These are phyloP conservation scores for Pythium phragmiticola DNA, from an alignment of 352 stramenopile species.

Conservation along the genomic window DNA sequence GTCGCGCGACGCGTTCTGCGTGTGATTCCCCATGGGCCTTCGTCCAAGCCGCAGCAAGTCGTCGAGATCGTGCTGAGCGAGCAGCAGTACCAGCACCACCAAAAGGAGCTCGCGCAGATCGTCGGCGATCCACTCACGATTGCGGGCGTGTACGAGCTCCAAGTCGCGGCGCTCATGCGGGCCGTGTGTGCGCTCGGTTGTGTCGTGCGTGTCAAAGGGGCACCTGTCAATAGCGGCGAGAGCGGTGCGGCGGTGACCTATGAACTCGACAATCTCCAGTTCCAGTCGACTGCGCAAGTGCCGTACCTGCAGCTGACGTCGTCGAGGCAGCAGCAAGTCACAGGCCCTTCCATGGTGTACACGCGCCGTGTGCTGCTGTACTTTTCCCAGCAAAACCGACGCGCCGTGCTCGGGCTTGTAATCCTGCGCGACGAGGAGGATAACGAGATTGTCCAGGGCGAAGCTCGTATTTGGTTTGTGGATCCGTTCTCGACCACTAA, in stretches of 20 bases:
- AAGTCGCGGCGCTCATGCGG: conserved; percentile 88
- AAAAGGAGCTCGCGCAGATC: conserved; percentile 79
- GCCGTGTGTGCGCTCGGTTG: conserved; percentile 92
- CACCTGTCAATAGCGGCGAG: conserved; percentile 2
- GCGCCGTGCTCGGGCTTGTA: conserved; percentile 53
- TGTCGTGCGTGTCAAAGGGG: conserved; percentile 54
- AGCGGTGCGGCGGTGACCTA: conserved; percentile 34
- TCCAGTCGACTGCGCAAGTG: conserved; percentile 64
- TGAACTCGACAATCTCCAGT: conserved; percentile 67
- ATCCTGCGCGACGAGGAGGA: conserved; percentile 43
- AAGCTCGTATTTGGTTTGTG: conserved; percentile 65
- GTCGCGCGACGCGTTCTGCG: conserved; percentile 53
- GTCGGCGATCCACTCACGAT: conserved; percentile 73
- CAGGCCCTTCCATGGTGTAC: conserved; percentile 16
- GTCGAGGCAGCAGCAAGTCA: conserved; percentile 1
- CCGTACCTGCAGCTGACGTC: conserved; percentile 57
- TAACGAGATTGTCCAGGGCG: conserved; percentile 26
- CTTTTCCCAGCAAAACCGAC: conserved; percentile 67
- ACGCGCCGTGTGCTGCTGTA: conserved; percentile 61
- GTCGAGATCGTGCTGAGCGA: conserved; percentile 73
- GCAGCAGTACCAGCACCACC: conserved; percentile 65
- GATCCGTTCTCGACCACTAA: conserved; percentile 62
- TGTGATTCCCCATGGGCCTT: conserved; percentile 53
- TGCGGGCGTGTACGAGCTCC: conserved; percentile 92
- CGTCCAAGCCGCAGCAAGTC: conserved; percentile 50